These are phyloP conservation scores for Cutaneotrichosporon sp. DNA, from an alignment of 1,284 basidiomycete genomes.

Conservation along the genomic window DNA sequence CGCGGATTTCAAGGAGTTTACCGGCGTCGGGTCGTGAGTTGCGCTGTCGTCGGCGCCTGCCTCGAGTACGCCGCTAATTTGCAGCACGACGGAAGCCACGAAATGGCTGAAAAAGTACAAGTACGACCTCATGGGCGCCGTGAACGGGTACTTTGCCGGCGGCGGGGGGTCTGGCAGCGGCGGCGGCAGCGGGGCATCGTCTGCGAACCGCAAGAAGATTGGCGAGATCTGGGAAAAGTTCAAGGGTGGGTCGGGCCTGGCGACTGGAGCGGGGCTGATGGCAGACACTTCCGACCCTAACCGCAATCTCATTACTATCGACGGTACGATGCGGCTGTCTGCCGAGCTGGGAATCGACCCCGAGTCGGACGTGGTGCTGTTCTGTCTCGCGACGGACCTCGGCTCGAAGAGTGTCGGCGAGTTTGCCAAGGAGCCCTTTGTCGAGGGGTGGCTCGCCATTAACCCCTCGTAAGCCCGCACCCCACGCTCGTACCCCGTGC, in stretches of 20 bases:
- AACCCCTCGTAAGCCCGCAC: slow-evolving; percentile 34
- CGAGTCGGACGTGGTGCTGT: slow-evolving; percentile 43
- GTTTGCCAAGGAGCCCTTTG: slow-evolving; percentile 71
- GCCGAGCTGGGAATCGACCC: slow-evolving; percentile 46
- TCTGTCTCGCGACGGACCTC: slow-evolving; percentile 47
- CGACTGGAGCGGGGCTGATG: background rate
- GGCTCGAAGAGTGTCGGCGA: slow-evolving; percentile 56
- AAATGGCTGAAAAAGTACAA: slow-evolving; percentile 45
- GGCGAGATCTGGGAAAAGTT: slow-evolving; percentile 47
- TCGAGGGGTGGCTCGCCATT: slow-evolving; percentile 68
- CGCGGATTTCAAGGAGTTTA: slow-evolving; percentile 37
- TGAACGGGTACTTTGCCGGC: slow-evolving; percentile 43
- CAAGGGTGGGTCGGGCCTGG: slow-evolving; percentile 33
- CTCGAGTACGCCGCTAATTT: background rate
- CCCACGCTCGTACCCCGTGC: background rate
- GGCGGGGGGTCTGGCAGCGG: slow-evolving; percentile 16
- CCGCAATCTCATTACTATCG: slow-evolving; percentile 44
- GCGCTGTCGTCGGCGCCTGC: background rate
- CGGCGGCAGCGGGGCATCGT: background rate
- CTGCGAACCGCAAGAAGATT: slow-evolving; percentile 39
- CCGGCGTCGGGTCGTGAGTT: slow-evolving; percentile 18
- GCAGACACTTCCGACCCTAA: slow-evolving; percentile 36
- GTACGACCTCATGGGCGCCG: slow-evolving; percentile 33
- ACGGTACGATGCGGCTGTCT: slow-evolving; percentile 45
- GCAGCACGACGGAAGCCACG: slow-evolving; percentile 34